These are phyloP conservation scores for Musa acuminata DNA, from an alignment of 176 grass and related monocot genomes.

Conservation along the genomic window DNA sequence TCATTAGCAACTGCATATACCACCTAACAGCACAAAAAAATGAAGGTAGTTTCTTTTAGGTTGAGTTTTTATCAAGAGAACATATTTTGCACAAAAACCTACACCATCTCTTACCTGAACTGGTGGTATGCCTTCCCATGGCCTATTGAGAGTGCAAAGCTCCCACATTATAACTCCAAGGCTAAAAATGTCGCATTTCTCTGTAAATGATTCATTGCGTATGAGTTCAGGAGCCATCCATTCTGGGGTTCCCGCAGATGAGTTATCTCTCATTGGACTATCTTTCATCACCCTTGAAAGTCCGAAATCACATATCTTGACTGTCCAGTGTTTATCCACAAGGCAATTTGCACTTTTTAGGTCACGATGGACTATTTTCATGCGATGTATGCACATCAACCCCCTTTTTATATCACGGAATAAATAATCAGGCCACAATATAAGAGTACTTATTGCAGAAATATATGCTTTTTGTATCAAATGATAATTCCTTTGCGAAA, in stretches of 20 bases:
- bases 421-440: slow-evolving; percentile 17
- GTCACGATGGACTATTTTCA: slow-evolving; percentile 86
- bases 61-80: background rate
- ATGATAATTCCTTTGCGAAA: no score
- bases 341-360: slow-evolving; percentile 90
- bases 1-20: slow-evolving; percentile 84
- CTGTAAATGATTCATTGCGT: slow-evolving; percentile 67
- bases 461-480: background rate
- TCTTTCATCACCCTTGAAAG: slow-evolving; percentile 52
- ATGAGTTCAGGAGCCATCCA: slow-evolving; percentile 98
- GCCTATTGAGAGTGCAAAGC: slow-evolving; percentile 79
- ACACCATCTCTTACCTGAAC: slow-evolving; percentile 55
- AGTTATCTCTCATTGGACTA: slow-evolving; percentile 59
- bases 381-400: slow-evolving; percentile 86
- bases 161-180: slow-evolving; percentile 99
- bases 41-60: background rate
- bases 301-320: slow-evolving; percentile 93
- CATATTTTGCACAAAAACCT: background rate
- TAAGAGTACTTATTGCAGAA: background rate
- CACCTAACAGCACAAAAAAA: slow-evolving; percentile 33
- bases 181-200: slow-evolving; percentile 93
- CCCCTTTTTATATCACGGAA: slow-evolving; percentile 38
- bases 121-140: slow-evolving; percentile 70
- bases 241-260: slow-evolving; percentile 78
- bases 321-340: slow-evolving; percentile 81